These are phyloP conservation scores for Verticillium nubilum DNA, from an alignment of 2,329 filamentous ascomycete species.

Conservation along the genomic window DNA sequence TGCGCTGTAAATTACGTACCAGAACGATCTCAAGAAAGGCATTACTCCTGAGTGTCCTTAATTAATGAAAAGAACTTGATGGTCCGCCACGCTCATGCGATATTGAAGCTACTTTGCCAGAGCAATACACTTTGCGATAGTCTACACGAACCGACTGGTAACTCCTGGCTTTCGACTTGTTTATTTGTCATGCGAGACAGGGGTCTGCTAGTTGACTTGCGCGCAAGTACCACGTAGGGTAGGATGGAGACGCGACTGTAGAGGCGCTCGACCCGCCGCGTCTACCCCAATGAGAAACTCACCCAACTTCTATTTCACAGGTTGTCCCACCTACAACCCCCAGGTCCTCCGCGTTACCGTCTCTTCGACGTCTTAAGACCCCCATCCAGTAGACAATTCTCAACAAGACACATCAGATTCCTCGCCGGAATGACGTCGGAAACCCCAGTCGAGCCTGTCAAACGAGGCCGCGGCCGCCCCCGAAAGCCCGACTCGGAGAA, in stretches of 20 bases:
- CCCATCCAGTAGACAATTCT: neutral
- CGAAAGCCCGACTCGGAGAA: constrained; percentile 34
- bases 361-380: neutral
- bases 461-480: constrained; percentile 31
- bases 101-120: too few relatives aligned
- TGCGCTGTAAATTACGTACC: neutral
- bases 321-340: too few relatives aligned
- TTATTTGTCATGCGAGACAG: neutral
- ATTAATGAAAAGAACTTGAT: neutral
- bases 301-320: neutral
- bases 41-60: neutral
- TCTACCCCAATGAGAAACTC: neutral
- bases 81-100: too few relatives aligned
- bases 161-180: neutral
- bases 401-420: neutral
- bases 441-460: constrained; percentile 11
- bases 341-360: too few relatives aligned
- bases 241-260: neutral
- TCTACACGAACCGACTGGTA: neutral
- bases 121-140: too few relatives aligned
- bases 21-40: neutral
- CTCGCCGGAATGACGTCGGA: neutral
- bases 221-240: neutral
- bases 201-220: neutral
- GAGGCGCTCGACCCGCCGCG: neutral